A percentile compares a stretch with the other conserved stretches of the same genome.
Conservation (phyloP, 1,284 basidiomycete genomes). For the Spongispora temasekensis region DNA sequence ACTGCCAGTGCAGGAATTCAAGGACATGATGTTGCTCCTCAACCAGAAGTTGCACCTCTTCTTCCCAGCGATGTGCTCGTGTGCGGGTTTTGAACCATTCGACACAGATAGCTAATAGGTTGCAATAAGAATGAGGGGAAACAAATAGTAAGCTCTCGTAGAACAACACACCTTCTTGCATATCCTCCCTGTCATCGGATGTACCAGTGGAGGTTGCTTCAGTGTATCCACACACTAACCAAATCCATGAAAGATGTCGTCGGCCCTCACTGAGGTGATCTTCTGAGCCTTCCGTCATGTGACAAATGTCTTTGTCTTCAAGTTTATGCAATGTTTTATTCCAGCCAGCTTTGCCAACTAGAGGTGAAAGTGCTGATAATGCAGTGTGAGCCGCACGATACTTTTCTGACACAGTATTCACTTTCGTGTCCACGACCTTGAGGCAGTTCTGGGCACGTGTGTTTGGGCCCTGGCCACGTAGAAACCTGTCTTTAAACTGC, state of each 20-base stretch:
- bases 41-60: background rate
- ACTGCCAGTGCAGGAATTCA: background rate
- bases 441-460: background rate
- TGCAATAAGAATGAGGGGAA: background rate
- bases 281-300: background rate
- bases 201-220: background rate
- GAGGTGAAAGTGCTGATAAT: background rate
- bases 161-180: background rate
- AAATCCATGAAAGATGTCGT: background rate
- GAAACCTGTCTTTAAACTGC: background rate
- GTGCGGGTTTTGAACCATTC: background rate
- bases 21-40: background rate
- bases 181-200: background rate
- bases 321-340: background rate
- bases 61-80: background rate
- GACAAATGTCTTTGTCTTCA: background rate
- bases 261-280: background rate
- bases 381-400: background rate
- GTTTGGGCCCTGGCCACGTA: background rate
- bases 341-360: background rate
- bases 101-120: background rate
- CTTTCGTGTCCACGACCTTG: background rate
- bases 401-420: background rate
- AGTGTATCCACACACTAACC: background rate
- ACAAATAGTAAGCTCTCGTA: background rate